These are phyloP conservation scores for Rossbeevera mucosa DNA, from an alignment of 768 basidiomycete species.

Conservation along the genomic window DNA sequence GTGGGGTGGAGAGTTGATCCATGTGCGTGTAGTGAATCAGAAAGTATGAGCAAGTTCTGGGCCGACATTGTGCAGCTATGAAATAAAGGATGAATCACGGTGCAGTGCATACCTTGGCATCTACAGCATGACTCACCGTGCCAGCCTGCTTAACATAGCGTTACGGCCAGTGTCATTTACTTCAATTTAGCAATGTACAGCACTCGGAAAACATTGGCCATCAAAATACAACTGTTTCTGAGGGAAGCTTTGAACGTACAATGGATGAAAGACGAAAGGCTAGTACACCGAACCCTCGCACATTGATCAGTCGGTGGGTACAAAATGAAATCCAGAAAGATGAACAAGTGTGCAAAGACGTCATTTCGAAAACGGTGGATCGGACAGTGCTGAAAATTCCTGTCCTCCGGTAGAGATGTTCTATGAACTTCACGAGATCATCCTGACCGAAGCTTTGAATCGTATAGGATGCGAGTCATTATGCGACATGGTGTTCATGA, in stretches of 20 bases:
- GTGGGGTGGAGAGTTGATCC: no score
- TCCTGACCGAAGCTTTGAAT: neutral
- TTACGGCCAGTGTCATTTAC: no score
- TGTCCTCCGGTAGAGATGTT: neutral
- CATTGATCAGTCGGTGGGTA: neutral
- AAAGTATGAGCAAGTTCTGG: no score
- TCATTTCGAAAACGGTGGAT: neutral
- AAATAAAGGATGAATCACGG: no score
- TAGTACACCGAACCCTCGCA: neutral
- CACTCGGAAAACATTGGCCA: neutral
- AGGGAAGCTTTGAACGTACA: neutral
- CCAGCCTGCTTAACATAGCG: no score
- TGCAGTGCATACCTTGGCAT: no score
- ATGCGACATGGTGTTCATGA: neutral
- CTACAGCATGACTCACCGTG: no score
- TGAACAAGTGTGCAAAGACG: neutral
- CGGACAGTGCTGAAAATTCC: neutral
- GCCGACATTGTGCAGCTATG: no score
- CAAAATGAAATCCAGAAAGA: neutral
- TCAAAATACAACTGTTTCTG: neutral
- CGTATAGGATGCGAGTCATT: neutral
- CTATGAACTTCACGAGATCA: neutral
- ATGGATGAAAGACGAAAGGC: neutral
- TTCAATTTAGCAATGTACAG: no score
- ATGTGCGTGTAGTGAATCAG: no score